Evolutionary conservation across 306 rosid genomes (phyloP).

Genomic region (Calophaca sinica): DNA sequence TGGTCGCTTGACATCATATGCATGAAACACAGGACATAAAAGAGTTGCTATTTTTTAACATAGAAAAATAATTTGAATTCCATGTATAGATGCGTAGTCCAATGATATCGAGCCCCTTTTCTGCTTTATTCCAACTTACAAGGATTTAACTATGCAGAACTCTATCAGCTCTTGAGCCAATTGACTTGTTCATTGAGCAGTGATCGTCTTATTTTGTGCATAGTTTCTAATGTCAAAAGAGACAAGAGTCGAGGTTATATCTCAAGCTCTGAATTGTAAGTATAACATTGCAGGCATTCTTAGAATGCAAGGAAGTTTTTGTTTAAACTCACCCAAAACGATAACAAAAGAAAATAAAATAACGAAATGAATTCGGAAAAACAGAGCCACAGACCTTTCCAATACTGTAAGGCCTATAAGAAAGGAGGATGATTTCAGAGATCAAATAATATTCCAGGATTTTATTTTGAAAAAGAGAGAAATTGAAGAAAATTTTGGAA

Average conservation of each 20-base stretch:
- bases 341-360: background rate
- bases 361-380: background rate
- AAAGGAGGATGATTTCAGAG: too few relatives aligned
- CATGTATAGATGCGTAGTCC: constrained; percentile 23
- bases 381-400: too few relatives aligned
- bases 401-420: too few relatives aligned
- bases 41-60: background rate
- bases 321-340: too few relatives aligned
- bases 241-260: background rate
- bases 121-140: background rate
- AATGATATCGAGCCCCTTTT: background rate
- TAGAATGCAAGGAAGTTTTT: background rate
- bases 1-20: background rate
- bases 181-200: too few relatives aligned
- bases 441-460: background rate
- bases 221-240: background rate
- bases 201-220: too few relatives aligned
- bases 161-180: background rate
- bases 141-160: constrained; percentile 2
- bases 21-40: background rate
- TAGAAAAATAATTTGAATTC: constrained; percentile 21
- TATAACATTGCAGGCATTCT: background rate
- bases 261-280: background rate
- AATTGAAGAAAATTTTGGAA: background rate
- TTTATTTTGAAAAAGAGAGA: background rate